A percentile compares a stretch with the other conserved stretches of the same genome.
Evolutionary conservation across 495 filamentous ascomycete species (phyloP).

Genomic region (Xylaria castorea): DNA sequence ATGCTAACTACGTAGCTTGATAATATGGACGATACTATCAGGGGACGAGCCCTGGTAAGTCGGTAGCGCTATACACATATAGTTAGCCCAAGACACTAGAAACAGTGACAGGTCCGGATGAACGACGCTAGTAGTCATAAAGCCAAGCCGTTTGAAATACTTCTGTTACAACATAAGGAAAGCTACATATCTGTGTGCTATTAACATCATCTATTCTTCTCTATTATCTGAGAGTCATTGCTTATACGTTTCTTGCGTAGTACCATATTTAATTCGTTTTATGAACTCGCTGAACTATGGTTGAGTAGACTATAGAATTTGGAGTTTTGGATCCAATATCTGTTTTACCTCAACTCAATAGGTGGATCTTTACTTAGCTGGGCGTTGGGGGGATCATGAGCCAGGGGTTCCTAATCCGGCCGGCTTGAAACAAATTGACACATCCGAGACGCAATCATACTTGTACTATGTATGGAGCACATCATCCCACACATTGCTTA

Average conservation of each 20-base stretch:
- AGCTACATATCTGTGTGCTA: not conserved
- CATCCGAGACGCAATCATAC: not conserved
- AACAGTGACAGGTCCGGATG: conserved; percentile 21
- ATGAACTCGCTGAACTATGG: not conserved
- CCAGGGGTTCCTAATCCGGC: conserved; percentile 19
- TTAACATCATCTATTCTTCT: not conserved
- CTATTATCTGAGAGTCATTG: not conserved
- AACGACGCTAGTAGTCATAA: not conserved
- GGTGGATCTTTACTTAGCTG: not conserved
- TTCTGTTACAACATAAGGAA: not conserved
- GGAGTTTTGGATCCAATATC: not conserved
- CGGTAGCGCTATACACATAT: conserved; percentile 14
- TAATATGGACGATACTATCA: not conserved
- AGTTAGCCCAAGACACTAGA: conserved; percentile 4
- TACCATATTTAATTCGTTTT: not conserved
- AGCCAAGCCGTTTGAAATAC: conserved; percentile 1
- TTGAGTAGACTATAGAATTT: not conserved
- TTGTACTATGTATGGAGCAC: conserved; percentile 8
- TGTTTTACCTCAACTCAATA: not conserved
- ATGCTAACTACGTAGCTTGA: not conserved
- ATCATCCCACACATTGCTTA: conserved; percentile 10
- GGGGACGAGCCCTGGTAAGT: not conserved
- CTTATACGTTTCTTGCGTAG: not conserved
- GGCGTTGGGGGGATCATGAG: not conserved
- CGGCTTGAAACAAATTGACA: conserved; percentile 22